A percentile compares a stretch with the other conserved stretches of the same genome.
phyloP scores from a whole-genome alignment of 345 rosid species.

The Anacardium occidentale region DNA sequence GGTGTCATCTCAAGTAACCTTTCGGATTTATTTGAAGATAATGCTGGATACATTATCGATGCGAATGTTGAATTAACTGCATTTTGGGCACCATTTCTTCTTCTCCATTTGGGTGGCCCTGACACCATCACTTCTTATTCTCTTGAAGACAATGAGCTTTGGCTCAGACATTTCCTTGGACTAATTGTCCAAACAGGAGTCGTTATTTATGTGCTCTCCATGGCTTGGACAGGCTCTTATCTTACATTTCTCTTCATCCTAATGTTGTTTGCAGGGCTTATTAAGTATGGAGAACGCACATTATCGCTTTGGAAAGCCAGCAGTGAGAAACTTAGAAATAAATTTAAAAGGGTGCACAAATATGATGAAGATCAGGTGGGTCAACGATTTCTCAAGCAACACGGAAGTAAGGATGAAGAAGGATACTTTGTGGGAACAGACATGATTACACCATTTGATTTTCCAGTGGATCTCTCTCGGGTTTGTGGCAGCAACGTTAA shows the following conservation, averaged over 20 bases:
- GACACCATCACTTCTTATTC: constrained; percentile 3
- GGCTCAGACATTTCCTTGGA: not conserved
- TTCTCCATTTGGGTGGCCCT: not conserved
- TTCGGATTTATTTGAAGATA: not conserved
- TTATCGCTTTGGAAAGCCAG: not conserved
- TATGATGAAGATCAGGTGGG: not conserved
- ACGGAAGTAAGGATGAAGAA: not conserved
- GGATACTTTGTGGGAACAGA: not conserved
- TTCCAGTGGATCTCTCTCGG: not conserved
- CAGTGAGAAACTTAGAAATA: not conserved
- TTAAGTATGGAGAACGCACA: not conserved
- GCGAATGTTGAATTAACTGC: not conserved
- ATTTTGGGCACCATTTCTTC: not conserved
- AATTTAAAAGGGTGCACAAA: not conserved
- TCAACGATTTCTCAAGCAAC: not conserved
- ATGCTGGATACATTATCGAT: not conserved
- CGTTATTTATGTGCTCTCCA: not conserved
- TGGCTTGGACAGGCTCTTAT: not conserved
- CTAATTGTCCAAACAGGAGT: not conserved
- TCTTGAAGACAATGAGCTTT: not conserved
- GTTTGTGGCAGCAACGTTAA: too few relatives aligned
- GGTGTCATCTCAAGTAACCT: not conserved
- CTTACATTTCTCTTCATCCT: not conserved
- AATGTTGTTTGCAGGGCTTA: not conserved
- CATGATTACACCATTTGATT: not conserved